phyloP scores from a whole-genome alignment of 768 basidiomycete species.

The Psilocybe cyanescens region DNA sequence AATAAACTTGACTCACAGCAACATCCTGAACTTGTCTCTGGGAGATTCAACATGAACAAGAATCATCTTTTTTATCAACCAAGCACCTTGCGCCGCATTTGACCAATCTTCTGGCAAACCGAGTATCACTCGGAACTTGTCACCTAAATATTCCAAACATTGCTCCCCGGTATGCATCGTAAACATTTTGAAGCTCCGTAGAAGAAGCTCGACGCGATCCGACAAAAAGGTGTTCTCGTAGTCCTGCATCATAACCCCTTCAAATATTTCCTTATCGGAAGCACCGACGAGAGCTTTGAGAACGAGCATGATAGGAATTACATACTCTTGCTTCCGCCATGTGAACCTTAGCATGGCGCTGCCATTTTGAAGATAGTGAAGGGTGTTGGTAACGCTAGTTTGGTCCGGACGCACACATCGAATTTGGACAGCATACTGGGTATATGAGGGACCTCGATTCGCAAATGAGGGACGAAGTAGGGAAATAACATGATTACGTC shows the following conservation, averaged over 20 bases:
- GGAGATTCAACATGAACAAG: slow-evolving; percentile 88
- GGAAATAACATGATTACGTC: slow-evolving; percentile 94
- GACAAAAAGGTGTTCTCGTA: slow-evolving; percentile 97
- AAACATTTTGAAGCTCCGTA: slow-evolving; percentile 96
- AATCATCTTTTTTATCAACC: slow-evolving; percentile 83
- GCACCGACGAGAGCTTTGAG: slow-evolving; percentile 91
- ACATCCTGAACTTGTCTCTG: slow-evolving; percentile 93
- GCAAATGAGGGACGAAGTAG: slow-evolving; percentile 89
- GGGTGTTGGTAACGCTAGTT: slow-evolving; percentile 89
- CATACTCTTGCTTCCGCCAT: slow-evolving; percentile 98
- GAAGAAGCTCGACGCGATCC: slow-evolving; percentile 91
- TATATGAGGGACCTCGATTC: slow-evolving; percentile 94
- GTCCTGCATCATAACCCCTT: slow-evolving; percentile 95
- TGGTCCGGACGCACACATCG: slow-evolving; percentile 95
- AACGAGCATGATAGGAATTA: slow-evolving; percentile 95
- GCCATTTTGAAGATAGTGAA: slow-evolving; percentile 98
- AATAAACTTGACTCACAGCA: slow-evolving; percentile 63
- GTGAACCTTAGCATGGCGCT: slow-evolving; percentile 96
- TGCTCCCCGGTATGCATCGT: slow-evolving; percentile 85
- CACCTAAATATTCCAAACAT: slow-evolving; percentile 93
- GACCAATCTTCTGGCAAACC: slow-evolving; percentile 93
- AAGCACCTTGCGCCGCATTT: slow-evolving; percentile 78
- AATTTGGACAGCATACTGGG: slow-evolving; percentile 92
- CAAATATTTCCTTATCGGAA: slow-evolving; percentile 95
- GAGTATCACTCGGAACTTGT: slow-evolving; percentile 94